phyloP scores from a whole-genome alignment of 371 early-diverging fungal species.

The Nosema muscidifuracis region DNA sequence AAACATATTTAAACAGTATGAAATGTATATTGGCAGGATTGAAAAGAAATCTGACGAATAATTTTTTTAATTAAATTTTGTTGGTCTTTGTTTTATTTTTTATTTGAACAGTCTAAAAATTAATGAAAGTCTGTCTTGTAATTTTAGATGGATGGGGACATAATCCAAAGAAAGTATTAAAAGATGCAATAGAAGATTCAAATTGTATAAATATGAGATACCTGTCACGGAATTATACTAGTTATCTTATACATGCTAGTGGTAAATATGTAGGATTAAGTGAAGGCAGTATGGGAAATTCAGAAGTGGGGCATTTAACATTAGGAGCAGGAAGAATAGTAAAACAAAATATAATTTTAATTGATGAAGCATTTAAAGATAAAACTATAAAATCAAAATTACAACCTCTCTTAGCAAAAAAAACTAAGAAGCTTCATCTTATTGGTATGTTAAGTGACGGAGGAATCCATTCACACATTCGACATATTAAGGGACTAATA shows the following conservation, averaged over 20 bases:
- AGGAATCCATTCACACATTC: conserved; percentile 94
- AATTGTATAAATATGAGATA: conserved; percentile 33
- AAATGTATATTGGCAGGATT: conserved; percentile 25
- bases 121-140: conserved; percentile 59
- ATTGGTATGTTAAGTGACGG: conserved; percentile 89
- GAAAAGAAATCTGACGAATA: neutral
- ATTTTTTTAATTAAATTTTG: neutral
- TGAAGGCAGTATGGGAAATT: conserved; percentile 96
- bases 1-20: conserved; percentile 51
- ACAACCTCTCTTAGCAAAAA: conserved; percentile 42
- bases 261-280: conserved; percentile 92
- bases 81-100: neutral
- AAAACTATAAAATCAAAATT: conserved; percentile 14
- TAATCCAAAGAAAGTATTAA: conserved; percentile 11
- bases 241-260: conserved; percentile 73
- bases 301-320: conserved; percentile 98
- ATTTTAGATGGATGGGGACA: conserved; percentile 64
- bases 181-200: conserved; percentile 37
- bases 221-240: conserved; percentile 53
- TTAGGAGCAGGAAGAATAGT: conserved; percentile 97
- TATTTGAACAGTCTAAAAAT: neutral
- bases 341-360: conserved; percentile 70
- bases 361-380: conserved; percentile 43
- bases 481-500: conserved; percentile 73
- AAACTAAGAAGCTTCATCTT: conserved; percentile 71